Conservation (phyloP, 2,329 filamentous ascomycete species). For the Sphaerulina populicola region DNA sequence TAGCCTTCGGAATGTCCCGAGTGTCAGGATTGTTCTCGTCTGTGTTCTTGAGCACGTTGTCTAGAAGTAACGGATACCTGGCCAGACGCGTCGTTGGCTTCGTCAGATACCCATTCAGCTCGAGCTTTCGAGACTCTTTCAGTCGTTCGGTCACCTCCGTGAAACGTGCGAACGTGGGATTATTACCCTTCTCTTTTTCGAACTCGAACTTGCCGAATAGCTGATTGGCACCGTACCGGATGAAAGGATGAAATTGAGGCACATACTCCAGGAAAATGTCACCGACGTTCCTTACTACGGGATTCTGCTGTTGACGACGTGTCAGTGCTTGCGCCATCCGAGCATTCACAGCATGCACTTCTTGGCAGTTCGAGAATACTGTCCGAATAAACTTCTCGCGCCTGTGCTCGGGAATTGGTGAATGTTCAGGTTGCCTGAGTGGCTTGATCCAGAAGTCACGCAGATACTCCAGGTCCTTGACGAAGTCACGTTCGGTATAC, state of each 20-base stretch:
- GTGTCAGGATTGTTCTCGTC: constrained; percentile 83
- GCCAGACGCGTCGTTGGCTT: constrained; percentile 94
- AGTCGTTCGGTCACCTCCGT: constrained; percentile 93
- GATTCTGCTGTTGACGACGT: constrained; percentile 78
- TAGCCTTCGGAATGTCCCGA: constrained; percentile 82
- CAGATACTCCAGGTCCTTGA: constrained; percentile 95
- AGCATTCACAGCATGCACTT: constrained; percentile 87
- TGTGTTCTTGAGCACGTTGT: constrained; percentile 86
- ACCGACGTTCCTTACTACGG: constrained; percentile 79
- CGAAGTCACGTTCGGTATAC: constrained; percentile 97
- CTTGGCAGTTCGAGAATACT: constrained; percentile 92
- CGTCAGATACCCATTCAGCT: constrained; percentile 93
- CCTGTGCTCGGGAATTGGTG: constrained; percentile 79
- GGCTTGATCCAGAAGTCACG: constrained; percentile 98
- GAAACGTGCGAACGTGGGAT: constrained; percentile 77
- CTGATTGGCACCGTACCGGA: constrained; percentile 91
- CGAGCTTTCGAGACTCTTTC: constrained; percentile 92
- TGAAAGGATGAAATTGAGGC: constrained; percentile 89
- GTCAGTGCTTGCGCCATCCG: constrained; percentile 82
- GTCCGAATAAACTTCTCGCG: constrained; percentile 86
- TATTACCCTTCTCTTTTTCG: constrained; percentile 85
- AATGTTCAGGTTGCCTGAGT: constrained; percentile 64
- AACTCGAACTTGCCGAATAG: constrained; percentile 97
- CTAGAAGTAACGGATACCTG: constrained; percentile 82
- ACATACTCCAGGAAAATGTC: constrained; percentile 92